These are phyloP conservation scores for Lagerstroemia speciosa DNA, from an alignment of 345 rosid species.

Conservation along the genomic window DNA sequence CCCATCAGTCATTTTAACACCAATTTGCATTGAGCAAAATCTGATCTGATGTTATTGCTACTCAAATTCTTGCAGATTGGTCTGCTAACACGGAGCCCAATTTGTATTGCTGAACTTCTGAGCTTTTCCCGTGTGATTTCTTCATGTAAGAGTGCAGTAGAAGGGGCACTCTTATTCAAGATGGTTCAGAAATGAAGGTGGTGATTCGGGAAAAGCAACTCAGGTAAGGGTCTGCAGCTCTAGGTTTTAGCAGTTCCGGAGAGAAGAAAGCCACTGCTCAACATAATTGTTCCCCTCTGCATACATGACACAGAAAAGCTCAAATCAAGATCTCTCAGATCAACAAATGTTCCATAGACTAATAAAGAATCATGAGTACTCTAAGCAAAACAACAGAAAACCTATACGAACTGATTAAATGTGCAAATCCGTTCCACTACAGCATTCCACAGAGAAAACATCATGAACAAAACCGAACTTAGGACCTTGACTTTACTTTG, in stretches of 20 bases:
- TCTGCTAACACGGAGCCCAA: no score
- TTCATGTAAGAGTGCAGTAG: no score
- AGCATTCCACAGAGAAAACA: not conserved
- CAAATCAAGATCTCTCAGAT: no score
- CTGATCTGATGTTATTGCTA: not conserved
- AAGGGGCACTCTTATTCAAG: no score
- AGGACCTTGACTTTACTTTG: no score
- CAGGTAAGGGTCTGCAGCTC: not conserved
- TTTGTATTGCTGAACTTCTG: no score
- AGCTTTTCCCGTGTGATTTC: no score
- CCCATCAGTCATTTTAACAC: not conserved
- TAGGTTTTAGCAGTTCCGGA: conserved; percentile 7
- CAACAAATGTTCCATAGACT: not conserved
- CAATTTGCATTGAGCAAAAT: not conserved
- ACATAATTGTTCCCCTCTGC: conserved; percentile 8
- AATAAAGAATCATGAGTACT: not conserved
- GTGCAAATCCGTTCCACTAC: not conserved
- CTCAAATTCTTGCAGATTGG: no score
- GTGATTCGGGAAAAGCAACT: no score
- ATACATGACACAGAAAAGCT: not conserved
- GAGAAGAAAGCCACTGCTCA: conserved; percentile 17
- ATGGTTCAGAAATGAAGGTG: no score
- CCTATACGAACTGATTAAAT: not conserved
- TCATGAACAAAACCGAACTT: not conserved
- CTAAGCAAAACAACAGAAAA: not conserved